Conservation (phyloP, 2,329 filamentous ascomycete species). For the Stagonosporopsis vannaccii region DNA sequence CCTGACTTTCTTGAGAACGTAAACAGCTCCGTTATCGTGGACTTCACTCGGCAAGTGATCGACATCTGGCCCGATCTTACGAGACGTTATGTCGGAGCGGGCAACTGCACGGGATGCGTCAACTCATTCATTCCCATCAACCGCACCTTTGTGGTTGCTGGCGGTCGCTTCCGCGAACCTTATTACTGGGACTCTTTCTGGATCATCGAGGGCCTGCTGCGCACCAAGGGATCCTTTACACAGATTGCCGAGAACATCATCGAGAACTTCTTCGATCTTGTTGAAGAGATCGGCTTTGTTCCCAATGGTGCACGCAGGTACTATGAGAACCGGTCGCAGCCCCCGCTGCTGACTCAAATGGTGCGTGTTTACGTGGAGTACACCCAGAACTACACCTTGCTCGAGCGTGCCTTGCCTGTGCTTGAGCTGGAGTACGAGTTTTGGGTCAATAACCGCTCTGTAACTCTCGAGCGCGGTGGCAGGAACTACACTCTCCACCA, state of each 20-base stretch:
- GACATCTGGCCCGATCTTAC: constrained; percentile 75
- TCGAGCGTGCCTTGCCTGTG: constrained; percentile 67
- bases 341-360: constrained; percentile 71
- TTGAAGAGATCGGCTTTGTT: constrained; percentile 70
- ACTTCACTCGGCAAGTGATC: constrained; percentile 70
- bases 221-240: constrained; percentile 69
- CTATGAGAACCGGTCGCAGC: constrained; percentile 73
- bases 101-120: constrained; percentile 64
- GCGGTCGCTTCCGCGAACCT: constrained; percentile 73
- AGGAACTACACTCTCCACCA: constrained; percentile 64
- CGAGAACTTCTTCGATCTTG: constrained; percentile 73
- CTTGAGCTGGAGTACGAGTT: constrained; percentile 70
- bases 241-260: constrained; percentile 71
- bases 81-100: constrained; percentile 60
- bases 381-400: constrained; percentile 68
- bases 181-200: constrained; percentile 78
- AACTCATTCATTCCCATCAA: constrained; percentile 72
- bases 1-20: constrained; percentile 65
- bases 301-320: constrained; percentile 73
- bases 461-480: constrained; percentile 57
- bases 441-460: constrained; percentile 67
- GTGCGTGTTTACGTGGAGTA: constrained; percentile 69
- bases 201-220: constrained; percentile 71
- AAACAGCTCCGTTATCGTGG: constrained; percentile 64
- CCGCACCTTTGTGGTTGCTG: constrained; percentile 73